Evolutionary conservation across 768 basidiomycete species (phyloP), one percentile per base, ranked within the genome.

Genomic region (Kwoniella europaea): DNA sequence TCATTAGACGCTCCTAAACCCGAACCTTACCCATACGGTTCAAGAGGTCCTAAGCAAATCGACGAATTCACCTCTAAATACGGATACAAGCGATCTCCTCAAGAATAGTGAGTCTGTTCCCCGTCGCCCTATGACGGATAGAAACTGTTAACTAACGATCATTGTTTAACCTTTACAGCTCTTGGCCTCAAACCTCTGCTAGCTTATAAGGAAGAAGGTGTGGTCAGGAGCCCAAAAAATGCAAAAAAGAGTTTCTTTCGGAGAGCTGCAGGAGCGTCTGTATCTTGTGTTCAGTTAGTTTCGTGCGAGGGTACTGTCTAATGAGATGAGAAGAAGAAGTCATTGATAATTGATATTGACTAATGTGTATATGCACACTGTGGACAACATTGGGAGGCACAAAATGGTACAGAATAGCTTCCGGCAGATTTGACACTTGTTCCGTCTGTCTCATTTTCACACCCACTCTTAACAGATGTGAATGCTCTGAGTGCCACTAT

Each of bases 31-130:
- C 89, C 90, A 5, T 99, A 98, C 82, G 97, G 97, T 56, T 94
- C 94, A 68, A 90, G 97, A 71, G 97, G 95, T n/a, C 97, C 96
- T 0, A 89, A 89, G 75, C 87, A 90, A 81, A 86, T 98, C 50
- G 92, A 93, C 22, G 84, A 82, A 0, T 99, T 94, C 82, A 89
- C 91, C 73, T 75, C 72, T 64, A 89, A 88, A 82, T 90, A 90
- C 80, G 94, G 93, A 6, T 98, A 88, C 86, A 90, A 86, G 84
- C 88, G 93, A 52, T 82, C 88, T 50, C 83, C 83, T 52, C 85
- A 87, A 20, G 88, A 87, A 68, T 96, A 97, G 94, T 95, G 83
- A 86, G 91, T 89, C 10, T 22, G 53, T 4, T 4, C 12, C 24
- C 13, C 18, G 46, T 46, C 35, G 3, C 35, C 35, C 35, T 35